Evolutionary conservation across 163 green algal genomes (phyloP), one percentile per base, ranked within the genome.

Genomic region (Chloroidium sp.): DNA sequence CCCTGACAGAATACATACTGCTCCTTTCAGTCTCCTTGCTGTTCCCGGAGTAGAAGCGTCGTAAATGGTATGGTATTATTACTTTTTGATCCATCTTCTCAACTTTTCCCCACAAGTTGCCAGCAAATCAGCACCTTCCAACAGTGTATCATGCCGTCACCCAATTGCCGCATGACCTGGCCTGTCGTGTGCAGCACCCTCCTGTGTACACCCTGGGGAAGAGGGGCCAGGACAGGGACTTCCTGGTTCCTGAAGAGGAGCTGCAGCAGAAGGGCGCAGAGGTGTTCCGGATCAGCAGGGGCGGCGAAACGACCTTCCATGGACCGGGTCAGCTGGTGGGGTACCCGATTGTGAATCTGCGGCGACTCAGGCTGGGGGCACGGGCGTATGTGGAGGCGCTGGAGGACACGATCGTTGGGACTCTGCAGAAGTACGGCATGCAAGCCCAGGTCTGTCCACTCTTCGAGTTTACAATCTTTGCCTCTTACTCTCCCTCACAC

Each of bases 241-340:
- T 82, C 78, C 59, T 62, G 1, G 10, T 6, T 2, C 59, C 13
- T 3, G 3, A 69, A 3, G 69, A 82, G 59, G 59, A 78, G 68
- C 68, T 82, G 57, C 36, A 4, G 62, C 2, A 36, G 10, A 59
- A 69, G 36, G 78, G 78, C 57, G 69, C 69, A 1, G 78, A 77
- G 2, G 60, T 82, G 59, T 57, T 69, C 8, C 3, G 12, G 4
- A 59, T 77, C 3, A 10, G 12, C 13, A 59, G 78, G 61, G 78
- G 78, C n/a, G 96, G 96, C 0, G 96, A 99, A 86, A 95, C 97
- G 1, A 99, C 96, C 0, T 98, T 97, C 82, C 96, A 99, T 87
- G 95, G 96, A 2, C 96, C 96, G 2, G 96, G 96, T 0, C 93
- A 98, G 92, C 85, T 99, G 59, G 95, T 99, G 62, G 76, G 98